Base-by-base conservation (phyloP, 2,329 filamentous ascomycete genomes). In the Xylaria multiplex region DNA sequence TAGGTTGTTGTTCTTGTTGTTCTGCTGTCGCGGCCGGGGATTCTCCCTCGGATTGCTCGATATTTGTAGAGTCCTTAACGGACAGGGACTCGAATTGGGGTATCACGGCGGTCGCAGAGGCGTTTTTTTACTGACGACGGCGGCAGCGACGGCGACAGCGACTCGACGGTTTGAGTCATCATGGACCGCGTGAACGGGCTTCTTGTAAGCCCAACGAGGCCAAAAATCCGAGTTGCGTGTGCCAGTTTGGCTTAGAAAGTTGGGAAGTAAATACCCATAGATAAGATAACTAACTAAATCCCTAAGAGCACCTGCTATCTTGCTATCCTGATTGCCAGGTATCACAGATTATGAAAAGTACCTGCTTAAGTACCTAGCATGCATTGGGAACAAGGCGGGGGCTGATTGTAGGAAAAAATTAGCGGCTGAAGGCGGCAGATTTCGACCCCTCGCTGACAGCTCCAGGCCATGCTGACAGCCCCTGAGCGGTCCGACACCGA, bases 1-100 rank as follows among this genome's bases (percentile, higher is more conserved):
- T 76, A 6, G 74, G 69, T 3, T 81, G 77, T 22, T 76, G 79
- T 48, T 40, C 37, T 40, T 14, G 37, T 40, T 13, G 37, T 14
- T 40, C 37, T 40, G 9, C 19, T 40, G 27, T 64, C 50, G 70
- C 63, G 32, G 64, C 58, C 32, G 64, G 56, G 16, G 66, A 65
- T 32, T 72, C 65, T 56, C 66, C 35, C 19, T 52, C 43, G 16
- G 59, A 6, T 30, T 22, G 13, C 8, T 54, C 49, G 37, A 24
- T 19, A 46, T 30, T 37, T 40, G 35, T 58, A n/a, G 55, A 19
- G 14, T 68, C 55, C 5, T 63, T 22, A 27, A 70, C 19, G n/a
- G 71, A 52, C 11, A 71, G 55, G 16, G 64, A 59, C n/a, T 71
- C 66, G 13, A 70, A 48, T 43, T 59, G 64, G 1, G 70, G 67